Conservation (phyloP, 2,329 filamentous ascomycete species). For the Penicillium sp. region DNA sequence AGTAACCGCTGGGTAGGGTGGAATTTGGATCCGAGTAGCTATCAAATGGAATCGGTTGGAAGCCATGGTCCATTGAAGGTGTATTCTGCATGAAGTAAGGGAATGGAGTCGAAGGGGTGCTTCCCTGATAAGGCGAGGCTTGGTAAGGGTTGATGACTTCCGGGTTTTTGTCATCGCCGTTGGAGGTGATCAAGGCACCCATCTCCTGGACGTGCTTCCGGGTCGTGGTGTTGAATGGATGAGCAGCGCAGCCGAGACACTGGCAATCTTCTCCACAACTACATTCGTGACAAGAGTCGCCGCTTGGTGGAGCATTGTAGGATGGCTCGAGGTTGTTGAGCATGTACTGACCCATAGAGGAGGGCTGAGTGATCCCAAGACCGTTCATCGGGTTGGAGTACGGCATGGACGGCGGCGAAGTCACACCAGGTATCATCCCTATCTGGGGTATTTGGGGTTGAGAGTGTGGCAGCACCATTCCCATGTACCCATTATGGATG, state of each 20-base stretch:
- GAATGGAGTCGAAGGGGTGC: slow-evolving; percentile 11
- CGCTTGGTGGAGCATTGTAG: slow-evolving; percentile 4
- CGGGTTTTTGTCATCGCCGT: slow-evolving; percentile 22
- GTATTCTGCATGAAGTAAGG: slow-evolving; percentile 15
- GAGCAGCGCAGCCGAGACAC: slow-evolving; percentile 40
- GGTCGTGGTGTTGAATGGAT: slow-evolving; percentile 42
- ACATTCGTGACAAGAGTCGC: slow-evolving; percentile 30
- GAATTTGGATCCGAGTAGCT: slow-evolving; percentile 19
- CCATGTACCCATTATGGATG: neutral
- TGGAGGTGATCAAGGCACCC: slow-evolving; percentile 35
- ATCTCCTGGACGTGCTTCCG: slow-evolving; percentile 40
- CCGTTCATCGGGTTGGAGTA: slow-evolving; percentile 14
- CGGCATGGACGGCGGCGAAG: slow-evolving; percentile 7
- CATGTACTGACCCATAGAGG: slow-evolving; percentile 13
- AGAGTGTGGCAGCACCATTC: neutral
- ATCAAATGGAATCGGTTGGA: slow-evolving; percentile 14
- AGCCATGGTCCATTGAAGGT: slow-evolving; percentile 10
- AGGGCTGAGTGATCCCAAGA: slow-evolving; percentile 13
- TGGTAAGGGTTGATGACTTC: slow-evolving; percentile 18
- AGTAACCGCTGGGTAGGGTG: slow-evolving; percentile 19
- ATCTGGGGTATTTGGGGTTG: neutral
- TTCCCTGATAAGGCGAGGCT: slow-evolving; percentile 16
- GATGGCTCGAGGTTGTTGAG: slow-evolving; percentile 9
- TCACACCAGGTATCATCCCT: slow-evolving; percentile 5
- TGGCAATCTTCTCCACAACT: slow-evolving; percentile 40